These are phyloP conservation scores for Debaryomyces nepalensis DNA, from an alignment of 1,139 yeast genomes.

Conservation along the genomic window DNA sequence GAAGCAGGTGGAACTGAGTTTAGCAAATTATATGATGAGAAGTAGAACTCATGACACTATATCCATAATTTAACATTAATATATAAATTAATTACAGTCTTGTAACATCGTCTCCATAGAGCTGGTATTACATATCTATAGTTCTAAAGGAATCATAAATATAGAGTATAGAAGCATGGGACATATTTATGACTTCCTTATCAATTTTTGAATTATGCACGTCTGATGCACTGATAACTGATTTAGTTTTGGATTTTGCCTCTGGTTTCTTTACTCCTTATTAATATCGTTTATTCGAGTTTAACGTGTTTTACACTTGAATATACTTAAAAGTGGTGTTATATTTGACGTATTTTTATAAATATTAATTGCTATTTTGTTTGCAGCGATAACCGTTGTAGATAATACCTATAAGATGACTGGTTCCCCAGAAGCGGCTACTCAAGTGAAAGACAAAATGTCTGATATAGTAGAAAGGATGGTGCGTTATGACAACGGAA, in stretches of 20 bases:
- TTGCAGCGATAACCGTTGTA: background rate
- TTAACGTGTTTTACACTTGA: background rate
- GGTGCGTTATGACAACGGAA: constrained; percentile 22
- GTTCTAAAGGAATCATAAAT: too few species aligned
- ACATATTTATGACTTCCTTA: too few species aligned
- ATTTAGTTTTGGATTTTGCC: constrained; percentile 6
- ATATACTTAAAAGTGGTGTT: background rate
- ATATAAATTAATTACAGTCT: too few species aligned
- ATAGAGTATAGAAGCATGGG: too few species aligned
- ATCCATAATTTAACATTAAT: too few species aligned
- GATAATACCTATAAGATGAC: constrained; percentile 2
- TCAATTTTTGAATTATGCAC: constrained; percentile 9
- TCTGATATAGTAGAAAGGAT: constrained; percentile 21
- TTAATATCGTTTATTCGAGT: constrained; percentile 1
- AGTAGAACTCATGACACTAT: too few species aligned
- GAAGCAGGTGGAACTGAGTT: constrained; percentile 64
- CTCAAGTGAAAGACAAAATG: constrained; percentile 2
- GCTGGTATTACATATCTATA: too few species aligned
- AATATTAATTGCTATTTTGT: background rate
- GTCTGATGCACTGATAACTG: constrained; percentile 5
- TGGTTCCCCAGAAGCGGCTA: background rate
- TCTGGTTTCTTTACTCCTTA: constrained; percentile 1
- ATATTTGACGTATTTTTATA: background rate
- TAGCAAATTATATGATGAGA: constrained; percentile 44
- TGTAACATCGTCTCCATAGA: too few species aligned